Conservation (phyloP, 2,329 filamentous ascomycete genomes). For the Ilyonectria destructans region DNA sequence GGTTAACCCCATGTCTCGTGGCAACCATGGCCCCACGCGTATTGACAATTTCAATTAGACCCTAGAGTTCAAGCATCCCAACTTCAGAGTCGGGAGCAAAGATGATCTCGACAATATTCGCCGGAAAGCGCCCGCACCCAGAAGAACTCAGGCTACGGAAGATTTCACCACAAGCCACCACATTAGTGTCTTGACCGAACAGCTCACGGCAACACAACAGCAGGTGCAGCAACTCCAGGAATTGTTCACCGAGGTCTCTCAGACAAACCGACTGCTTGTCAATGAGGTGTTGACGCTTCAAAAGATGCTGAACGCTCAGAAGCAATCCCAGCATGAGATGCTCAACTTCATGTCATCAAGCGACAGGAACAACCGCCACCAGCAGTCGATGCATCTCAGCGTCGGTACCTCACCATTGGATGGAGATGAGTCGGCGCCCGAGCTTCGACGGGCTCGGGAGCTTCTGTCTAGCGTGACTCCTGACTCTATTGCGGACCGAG, state of each 20-base stretch:
- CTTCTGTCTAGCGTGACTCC: conserved; percentile 68
- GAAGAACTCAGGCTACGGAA: conserved; percentile 78
- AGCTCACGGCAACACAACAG: conserved; percentile 90
- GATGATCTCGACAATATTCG: conserved; percentile 97
- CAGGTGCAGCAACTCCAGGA: conserved; percentile 92
- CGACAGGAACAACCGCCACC: conserved; percentile 57
- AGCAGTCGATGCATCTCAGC: conserved; percentile 53
- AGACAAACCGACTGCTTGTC: conserved; percentile 74
- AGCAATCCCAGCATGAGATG: conserved; percentile 72
- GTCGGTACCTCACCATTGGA: conserved; percentile 59
- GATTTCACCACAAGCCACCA: conserved; percentile 90
- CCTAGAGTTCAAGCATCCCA: conserved; percentile 93
- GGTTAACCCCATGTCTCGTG: conserved; percentile 27
- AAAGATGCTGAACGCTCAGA: conserved; percentile 73
- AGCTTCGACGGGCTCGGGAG: conserved; percentile 71
- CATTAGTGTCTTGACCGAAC: conserved; percentile 89
- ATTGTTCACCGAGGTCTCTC: conserved; percentile 83
- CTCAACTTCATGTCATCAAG: conserved; percentile 68
- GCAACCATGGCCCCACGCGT: not conserved
- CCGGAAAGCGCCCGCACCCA: conserved; percentile 91
- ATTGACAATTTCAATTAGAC: conserved; percentile 59
- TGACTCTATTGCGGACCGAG: conserved; percentile 68
- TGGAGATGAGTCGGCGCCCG: conserved; percentile 66
- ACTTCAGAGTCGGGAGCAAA: conserved; percentile 96
- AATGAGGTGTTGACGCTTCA: conserved; percentile 75